Conservation (phyloP, 331 rosid genomes). For the Acacia concinna region DNA sequence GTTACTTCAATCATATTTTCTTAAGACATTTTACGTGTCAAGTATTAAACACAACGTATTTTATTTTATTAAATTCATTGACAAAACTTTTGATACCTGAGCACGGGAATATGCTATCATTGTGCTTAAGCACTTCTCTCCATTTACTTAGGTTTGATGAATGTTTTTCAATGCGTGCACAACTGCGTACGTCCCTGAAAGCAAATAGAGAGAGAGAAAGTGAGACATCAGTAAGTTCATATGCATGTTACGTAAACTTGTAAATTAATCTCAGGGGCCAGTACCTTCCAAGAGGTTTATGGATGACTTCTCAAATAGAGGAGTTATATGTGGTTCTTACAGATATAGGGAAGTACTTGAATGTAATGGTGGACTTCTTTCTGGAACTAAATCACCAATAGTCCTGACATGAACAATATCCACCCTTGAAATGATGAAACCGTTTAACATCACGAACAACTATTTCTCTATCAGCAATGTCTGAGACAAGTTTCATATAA, state of each 20-base stretch:
- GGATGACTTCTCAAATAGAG: background rate
- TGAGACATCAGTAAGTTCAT: background rate
- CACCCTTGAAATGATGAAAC: constrained; percentile 67
- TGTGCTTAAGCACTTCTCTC: background rate
- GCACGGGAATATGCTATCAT: background rate
- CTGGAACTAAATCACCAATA: constrained; percentile 53
- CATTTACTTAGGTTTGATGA: background rate
- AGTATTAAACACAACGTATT: background rate
- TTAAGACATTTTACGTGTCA: background rate
- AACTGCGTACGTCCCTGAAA: background rate
- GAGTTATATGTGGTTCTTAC: background rate
- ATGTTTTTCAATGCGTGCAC: background rate
- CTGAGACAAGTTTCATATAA: constrained; percentile 60
- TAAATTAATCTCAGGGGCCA: background rate
- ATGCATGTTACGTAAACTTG: background rate
- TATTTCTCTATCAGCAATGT: constrained; percentile 51
- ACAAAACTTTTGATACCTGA: constrained; percentile 13
- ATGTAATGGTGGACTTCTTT: background rate
- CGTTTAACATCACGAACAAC: constrained; percentile 56
- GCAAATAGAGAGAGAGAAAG: background rate
- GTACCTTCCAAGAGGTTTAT: constrained; percentile 19
- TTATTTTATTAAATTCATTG: background rate
- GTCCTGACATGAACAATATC: constrained; percentile 64
- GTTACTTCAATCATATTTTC: background rate
- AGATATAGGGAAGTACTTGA: constrained; percentile 1